These are phyloP conservation scores for Penstemon davidsonii DNA, from an alignment of 257 asterid genomes.

Conservation along the genomic window DNA sequence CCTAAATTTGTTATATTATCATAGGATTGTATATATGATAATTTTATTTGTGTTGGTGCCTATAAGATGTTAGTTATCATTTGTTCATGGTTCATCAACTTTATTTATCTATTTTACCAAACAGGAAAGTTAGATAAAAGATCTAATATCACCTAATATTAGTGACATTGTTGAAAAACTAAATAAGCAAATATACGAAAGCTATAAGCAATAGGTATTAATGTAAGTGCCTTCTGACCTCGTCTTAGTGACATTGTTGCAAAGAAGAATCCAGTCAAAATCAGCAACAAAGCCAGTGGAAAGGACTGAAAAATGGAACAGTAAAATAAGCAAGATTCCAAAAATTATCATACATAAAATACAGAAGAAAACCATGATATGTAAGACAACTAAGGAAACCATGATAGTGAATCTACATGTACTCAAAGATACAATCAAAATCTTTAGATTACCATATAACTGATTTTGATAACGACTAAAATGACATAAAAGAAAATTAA, in stretches of 20 bases:
- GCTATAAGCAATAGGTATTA: slow-evolving; percentile 20
- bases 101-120: not conserved
- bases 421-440: too few species aligned
- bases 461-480: too few species aligned
- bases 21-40: too few species aligned
- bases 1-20: too few species aligned
- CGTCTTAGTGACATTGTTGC: slow-evolving; percentile 58
- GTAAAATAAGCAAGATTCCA: slow-evolving; percentile 2
- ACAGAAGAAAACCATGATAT: slow-evolving; percentile 19
- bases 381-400: not conserved
- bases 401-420: too few species aligned
- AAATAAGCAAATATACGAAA: slow-evolving; percentile 16
- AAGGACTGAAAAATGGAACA: slow-evolving; percentile 61
- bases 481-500: too few species aligned
- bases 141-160: too few species aligned
- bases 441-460: too few species aligned
- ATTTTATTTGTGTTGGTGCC: too few species aligned
- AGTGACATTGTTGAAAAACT: not conserved
- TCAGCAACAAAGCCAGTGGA: slow-evolving; percentile 65
- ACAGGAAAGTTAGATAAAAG: not conserved
- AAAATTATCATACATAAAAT: not conserved
- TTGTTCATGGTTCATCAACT: too few species aligned
- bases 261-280: slow-evolving; percentile 59
- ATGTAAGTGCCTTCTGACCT: slow-evolving; percentile 51
- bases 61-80: too few species aligned